Evolutionary conservation across 108 stramenopile genomes (phyloP).

Genomic region (Skeletonema menzelii): DNA sequence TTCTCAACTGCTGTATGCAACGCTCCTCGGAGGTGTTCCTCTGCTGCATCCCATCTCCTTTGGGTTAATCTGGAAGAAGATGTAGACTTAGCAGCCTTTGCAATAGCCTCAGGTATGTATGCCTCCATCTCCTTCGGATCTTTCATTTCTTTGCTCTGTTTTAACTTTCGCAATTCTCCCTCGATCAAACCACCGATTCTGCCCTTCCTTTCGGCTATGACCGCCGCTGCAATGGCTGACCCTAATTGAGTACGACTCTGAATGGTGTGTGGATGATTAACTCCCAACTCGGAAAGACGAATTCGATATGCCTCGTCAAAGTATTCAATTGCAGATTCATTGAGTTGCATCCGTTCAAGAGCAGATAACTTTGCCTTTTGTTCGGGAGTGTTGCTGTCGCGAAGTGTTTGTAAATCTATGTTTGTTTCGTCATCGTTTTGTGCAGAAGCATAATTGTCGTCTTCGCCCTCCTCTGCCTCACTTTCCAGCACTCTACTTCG

Average conservation of each 20-base stretch:
- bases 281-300: conserved; percentile 69
- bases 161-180: conserved; percentile 45
- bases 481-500: conserved; percentile 69
- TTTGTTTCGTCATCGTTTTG: background rate
- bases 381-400: background rate
- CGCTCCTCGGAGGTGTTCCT: conserved; percentile 77
- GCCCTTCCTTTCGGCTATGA: conserved; percentile 38
- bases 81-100: conserved; percentile 11
- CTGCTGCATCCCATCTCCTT: conserved; percentile 76
- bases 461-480: conserved; percentile 42
- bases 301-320: conserved; percentile 79
- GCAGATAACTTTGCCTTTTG: conserved; percentile 33
- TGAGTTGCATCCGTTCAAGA: conserved; percentile 69
- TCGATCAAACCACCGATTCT: conserved; percentile 42
- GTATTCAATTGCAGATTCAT: conserved; percentile 74
- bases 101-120: conserved; percentile 35
- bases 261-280: conserved; percentile 75
- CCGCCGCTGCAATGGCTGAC: conserved; percentile 69
- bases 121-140: conserved; percentile 26
- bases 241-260: conserved; percentile 66
- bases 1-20: conserved; percentile 64
- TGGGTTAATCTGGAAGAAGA: conserved; percentile 49
- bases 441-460: background rate
- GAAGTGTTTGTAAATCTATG: background rate
- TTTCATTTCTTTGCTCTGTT: conserved; percentile 17